phyloP scores from a whole-genome alignment of 768 basidiomycete genomes.

The Candolleomyces efflorescens region DNA sequence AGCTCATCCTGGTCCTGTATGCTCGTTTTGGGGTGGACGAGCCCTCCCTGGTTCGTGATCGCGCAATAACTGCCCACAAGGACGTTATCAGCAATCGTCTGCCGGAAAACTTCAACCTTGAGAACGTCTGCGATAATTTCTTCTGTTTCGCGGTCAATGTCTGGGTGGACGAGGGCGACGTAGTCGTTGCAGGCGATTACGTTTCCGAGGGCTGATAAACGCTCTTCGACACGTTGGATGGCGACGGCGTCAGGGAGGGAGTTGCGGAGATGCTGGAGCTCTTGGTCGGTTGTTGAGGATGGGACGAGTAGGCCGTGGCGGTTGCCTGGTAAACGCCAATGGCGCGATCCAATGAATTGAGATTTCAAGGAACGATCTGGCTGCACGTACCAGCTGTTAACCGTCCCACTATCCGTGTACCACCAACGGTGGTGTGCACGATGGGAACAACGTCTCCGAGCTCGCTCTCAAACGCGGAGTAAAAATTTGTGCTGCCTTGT shows the following conservation, averaged over 20 bases:
- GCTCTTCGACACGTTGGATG: conserved; percentile 95
- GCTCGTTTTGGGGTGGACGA: conserved; percentile 97
- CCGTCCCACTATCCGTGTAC: conserved; percentile 90
- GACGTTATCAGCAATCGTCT: conserved; percentile 95
- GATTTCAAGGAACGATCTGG: background rate
- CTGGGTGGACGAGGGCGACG: conserved; percentile 97
- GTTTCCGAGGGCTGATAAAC: conserved; percentile 94
- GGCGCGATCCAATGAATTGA: background rate
- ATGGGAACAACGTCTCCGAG: conserved; percentile 86
- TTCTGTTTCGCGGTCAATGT: conserved; percentile 97
- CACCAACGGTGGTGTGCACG: conserved; percentile 93
- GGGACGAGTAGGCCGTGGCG: conserved; percentile 97
- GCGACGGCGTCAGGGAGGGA: conserved; percentile 90
- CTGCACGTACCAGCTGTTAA: conserved; percentile 73
- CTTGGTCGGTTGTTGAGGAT: conserved; percentile 93
- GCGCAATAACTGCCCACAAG: conserved; percentile 96
- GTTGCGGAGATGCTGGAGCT: conserved; percentile 96
- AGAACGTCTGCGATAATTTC: conserved; percentile 99
- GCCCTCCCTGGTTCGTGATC: conserved; percentile 93
- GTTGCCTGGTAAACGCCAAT: conserved; percentile 57
- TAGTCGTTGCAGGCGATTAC: conserved; percentile 99
- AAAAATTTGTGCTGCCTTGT: conserved; percentile 95
- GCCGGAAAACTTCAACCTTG: conserved; percentile 98
- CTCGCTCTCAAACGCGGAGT: conserved; percentile 95
- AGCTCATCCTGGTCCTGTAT: conserved; percentile 97